Conservation (phyloP, 371 early-diverging fungal genomes). For the Coemansia sp. region DNA sequence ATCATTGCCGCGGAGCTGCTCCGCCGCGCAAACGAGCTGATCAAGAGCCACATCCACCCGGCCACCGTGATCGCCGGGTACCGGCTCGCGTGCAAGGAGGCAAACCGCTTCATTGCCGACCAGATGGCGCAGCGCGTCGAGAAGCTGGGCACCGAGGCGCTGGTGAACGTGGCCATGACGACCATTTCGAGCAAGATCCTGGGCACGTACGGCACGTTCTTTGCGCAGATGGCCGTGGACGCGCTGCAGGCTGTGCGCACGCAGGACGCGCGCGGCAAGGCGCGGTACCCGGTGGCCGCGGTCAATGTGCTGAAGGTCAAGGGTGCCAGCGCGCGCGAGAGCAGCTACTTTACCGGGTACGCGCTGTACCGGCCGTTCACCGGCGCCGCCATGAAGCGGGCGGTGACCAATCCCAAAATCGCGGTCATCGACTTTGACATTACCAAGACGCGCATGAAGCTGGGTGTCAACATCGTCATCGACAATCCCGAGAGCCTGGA, state of each 20-base stretch:
- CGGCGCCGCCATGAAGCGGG: constrained; percentile 93
- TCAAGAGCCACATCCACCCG: constrained; percentile 96
- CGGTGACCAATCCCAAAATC: constrained; percentile 90
- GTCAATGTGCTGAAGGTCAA: constrained; percentile 99
- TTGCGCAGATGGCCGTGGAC: constrained; percentile 96
- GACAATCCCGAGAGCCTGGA: constrained; percentile 98
- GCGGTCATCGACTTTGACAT: constrained; percentile 99
- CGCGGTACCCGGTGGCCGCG: constrained; percentile 95
- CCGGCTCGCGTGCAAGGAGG: constrained; percentile 94
- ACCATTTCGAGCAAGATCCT: constrained; percentile 99
- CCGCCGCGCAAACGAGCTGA: constrained; percentile 87
- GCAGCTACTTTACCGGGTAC: constrained; percentile 92
- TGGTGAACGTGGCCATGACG: constrained; percentile 97
- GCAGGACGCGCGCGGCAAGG: constrained; percentile 80
- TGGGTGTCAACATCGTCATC: constrained; percentile 97
- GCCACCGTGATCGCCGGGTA: constrained; percentile 95
- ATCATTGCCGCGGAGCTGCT: constrained; percentile 97
- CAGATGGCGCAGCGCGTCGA: constrained; percentile 95
- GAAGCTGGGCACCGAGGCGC: constrained; percentile 85
- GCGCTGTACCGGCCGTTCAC: constrained; percentile 99
- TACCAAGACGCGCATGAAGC: constrained; percentile 98
- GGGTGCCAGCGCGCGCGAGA: constrained; percentile 95
- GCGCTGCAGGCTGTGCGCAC: constrained; percentile 93
- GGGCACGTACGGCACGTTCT: constrained; percentile 92
- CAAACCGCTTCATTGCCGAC: constrained; percentile 96